Conservation (phyloP, 352 stramenopile genomes). For the Blastocystis sp. region DNA sequence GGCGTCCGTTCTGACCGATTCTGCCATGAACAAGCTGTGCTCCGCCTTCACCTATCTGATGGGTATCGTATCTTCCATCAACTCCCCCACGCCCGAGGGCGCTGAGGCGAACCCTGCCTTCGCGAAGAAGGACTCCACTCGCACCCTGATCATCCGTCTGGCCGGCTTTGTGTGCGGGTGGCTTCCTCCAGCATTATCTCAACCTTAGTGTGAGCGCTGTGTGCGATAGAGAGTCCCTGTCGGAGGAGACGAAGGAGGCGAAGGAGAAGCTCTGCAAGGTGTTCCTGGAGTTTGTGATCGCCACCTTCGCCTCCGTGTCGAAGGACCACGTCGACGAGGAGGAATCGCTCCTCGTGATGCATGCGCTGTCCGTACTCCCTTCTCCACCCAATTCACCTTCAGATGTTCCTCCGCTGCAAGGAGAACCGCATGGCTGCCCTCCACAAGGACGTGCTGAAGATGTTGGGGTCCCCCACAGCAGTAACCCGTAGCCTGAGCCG, state of each 20-base stretch:
- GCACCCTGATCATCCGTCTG: slow-evolving; percentile 2
- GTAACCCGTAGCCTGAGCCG: slow-evolving; percentile 10
- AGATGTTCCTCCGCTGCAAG: slow-evolving; percentile 58
- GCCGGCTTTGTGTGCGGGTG: slow-evolving; percentile 24
- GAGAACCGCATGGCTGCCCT: slow-evolving; percentile 18
- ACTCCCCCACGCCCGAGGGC: background rate
- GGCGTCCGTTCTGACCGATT: background rate
- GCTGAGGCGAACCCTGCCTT: background rate
- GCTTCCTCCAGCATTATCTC: background rate
- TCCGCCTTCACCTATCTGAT: background rate
- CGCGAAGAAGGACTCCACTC: background rate
- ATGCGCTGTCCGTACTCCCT: background rate
- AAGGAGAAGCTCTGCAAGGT: background rate
- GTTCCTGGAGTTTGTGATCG: slow-evolving; percentile 1
- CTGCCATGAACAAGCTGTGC: slow-evolving; percentile 22
- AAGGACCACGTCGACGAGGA: slow-evolving; percentile 12
- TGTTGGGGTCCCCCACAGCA: background rate
- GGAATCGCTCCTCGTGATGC: slow-evolving; percentile 45
- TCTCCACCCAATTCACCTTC: background rate
- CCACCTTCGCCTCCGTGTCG: background rate
- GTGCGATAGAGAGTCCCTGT: background rate
- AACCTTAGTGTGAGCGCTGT: too few species aligned
- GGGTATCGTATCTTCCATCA: background rate
- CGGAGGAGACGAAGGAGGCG: slow-evolving; percentile 2
- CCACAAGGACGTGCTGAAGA: slow-evolving; percentile 20